phyloP scores from a whole-genome alignment of 441 rosid species.

The Brassica balearica region DNA sequence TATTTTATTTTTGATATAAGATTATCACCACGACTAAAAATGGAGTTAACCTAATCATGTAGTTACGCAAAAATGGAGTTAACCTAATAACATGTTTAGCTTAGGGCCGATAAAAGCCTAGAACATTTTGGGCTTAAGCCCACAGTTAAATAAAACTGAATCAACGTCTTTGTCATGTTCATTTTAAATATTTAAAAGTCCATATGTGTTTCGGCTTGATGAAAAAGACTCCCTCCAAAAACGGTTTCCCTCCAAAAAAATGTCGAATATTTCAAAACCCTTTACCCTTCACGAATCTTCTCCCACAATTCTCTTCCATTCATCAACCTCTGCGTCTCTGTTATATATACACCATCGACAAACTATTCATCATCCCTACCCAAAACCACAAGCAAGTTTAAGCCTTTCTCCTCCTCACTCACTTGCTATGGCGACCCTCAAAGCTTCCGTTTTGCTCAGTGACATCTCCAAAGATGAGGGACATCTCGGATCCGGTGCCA shows the following conservation, averaged over 20 bases:
- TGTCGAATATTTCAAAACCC: slow-evolving; percentile 34
- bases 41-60: no score
- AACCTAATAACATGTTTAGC: neutral
- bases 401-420: neutral
- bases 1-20: no score
- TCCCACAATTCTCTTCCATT: slow-evolving; percentile 27
- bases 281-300: slow-evolving; percentile 39
- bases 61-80: no score
- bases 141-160: neutral
- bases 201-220: no score
- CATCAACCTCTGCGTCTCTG: slow-evolving; percentile 28
- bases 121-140: neutral
- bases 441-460: neutral
- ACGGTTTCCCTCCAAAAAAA: slow-evolving; percentile 51
- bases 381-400: slow-evolving; percentile 5
- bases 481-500: slow-evolving; percentile 52
- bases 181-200: neutral
- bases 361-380: neutral
- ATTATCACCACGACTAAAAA: neutral
- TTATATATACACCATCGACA: slow-evolving; percentile 36
- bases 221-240: slow-evolving; percentile 19
- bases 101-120: neutral
- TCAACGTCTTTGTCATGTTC: neutral
- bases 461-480: slow-evolving; percentile 12
- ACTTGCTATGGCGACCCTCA: slow-evolving; percentile 51